These are phyloP conservation scores for Cladophialophora chaetospira DNA, from an alignment of 2,329 filamentous ascomycete genomes.

Conservation along the genomic window DNA sequence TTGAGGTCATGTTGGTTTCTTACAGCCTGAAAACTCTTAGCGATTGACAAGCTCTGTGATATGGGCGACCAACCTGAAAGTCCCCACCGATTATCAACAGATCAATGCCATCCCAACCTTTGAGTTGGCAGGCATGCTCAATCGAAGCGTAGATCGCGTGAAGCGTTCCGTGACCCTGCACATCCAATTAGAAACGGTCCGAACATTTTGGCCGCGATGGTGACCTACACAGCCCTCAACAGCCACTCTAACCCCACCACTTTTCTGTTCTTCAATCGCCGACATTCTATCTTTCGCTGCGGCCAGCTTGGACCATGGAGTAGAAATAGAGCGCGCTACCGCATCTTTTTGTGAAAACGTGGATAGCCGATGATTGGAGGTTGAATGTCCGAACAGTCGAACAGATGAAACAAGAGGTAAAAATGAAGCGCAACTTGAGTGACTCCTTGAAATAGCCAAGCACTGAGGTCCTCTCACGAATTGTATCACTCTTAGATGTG, in stretches of 20 bases:
- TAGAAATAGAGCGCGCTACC: background rate
- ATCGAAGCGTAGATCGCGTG: constrained; percentile 88
- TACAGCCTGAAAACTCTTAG: constrained; percentile 61
- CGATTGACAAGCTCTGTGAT: constrained; percentile 13
- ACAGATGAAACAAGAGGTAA: background rate
- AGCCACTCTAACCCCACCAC: constrained; percentile 65
- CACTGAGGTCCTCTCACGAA: background rate
- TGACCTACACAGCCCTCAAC: constrained; percentile 79
- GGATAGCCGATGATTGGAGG: background rate
- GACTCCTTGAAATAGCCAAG: background rate
- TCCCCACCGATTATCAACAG: constrained; percentile 93
- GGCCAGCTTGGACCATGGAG: background rate
- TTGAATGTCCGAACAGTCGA: background rate
- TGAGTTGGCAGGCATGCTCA: constrained; percentile 65
- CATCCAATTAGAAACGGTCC: constrained; percentile 7
- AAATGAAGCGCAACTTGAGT: background rate
- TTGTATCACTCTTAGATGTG: background rate
- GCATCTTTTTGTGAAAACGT: background rate
- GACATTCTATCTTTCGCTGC: background rate
- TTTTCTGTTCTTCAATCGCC: background rate
- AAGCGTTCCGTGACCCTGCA: constrained; percentile 83
- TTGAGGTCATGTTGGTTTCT: constrained; percentile 86
- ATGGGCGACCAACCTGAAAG: constrained; percentile 67
- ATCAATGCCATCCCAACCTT: constrained; percentile 80
- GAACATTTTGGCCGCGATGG: constrained; percentile 4